Conservation (phyloP, 139 green algal genomes). For the Chlorella vulgaris region DNA sequence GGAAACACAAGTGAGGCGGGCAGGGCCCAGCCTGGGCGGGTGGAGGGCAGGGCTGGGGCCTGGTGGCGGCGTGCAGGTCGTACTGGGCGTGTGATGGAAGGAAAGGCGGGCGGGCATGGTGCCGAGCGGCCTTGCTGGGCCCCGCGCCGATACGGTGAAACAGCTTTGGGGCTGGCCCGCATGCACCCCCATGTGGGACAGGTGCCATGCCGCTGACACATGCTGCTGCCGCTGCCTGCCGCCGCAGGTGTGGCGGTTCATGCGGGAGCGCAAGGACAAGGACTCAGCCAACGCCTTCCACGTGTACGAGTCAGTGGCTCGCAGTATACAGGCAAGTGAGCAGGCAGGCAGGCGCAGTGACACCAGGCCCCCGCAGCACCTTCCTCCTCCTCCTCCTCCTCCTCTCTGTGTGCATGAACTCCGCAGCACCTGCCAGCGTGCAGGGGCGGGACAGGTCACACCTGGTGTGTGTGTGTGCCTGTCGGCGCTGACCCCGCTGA, state of each 20-base stretch:
- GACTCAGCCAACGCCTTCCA: slow-evolving; percentile 73
- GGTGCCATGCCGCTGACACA: no score
- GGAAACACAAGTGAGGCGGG: slow-evolving; percentile 63
- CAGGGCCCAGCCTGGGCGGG: background rate
- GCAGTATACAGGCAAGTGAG: slow-evolving; percentile 29
- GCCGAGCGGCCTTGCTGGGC: no score
- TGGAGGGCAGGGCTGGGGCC: background rate
- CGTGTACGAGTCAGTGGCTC: slow-evolving; percentile 76
- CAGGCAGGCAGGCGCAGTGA: background rate
- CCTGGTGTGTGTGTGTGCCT: background rate
- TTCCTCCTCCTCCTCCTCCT: no score
- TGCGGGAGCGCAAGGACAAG: slow-evolving; percentile 90
- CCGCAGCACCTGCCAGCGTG: no score
- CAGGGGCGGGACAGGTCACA: no score
- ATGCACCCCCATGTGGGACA: no score
- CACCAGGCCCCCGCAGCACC: no score
- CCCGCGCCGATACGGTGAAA: no score
- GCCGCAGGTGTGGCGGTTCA: slow-evolving; percentile 72
- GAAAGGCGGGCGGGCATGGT: no score
- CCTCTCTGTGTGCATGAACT: background rate
- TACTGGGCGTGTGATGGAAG: no score
- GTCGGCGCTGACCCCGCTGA: background rate
- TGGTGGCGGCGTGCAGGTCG: no score
- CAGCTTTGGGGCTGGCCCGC: background rate
- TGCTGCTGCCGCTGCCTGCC: background rate